Evolutionary conservation across 2,329 filamentous ascomycete genomes (phyloP), one percentile per base, ranked within the genome.

Genomic region (Sclerotinia glacialis): DNA sequence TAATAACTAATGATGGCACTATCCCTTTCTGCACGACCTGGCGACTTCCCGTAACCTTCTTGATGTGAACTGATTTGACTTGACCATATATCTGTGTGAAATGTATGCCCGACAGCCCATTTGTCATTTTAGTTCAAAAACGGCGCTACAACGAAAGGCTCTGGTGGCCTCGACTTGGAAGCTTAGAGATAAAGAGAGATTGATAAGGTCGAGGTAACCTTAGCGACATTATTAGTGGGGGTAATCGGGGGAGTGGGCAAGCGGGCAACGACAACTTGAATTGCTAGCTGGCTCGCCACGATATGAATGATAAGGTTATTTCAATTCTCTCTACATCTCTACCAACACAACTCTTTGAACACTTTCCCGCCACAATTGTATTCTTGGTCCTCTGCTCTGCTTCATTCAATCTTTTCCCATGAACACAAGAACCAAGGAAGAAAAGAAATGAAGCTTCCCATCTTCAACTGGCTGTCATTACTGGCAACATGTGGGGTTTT

Each of bases 401-500:
- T 8, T 26, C 18, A 21, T 34, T 37, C 28, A 37, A n/a, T 21
- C 21, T 3, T 37, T 34, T 12, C 52, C 31, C n/a, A 14, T 18
- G 11, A 34, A 34, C 11, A 34, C 50, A 34, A 34, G 9, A 53
- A 53, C 28, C 18, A n/a, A n/a, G 18, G 18, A 53, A 34, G 21
- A 34, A n/a, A 16, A 18, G 11, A 7, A n/a, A 59, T 59, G 56
- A 59, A 46, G 26, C 12, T 59, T 31, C n/a, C 42, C 26, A 23
- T 59, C 42, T 34, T 46, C 26, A 47, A 46, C 18, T 47, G 42
- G 8, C 21, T 59, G 56, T 46, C 34, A n/a, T 47, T 46, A 34
- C n/a, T 59, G 56, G 26, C 34, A 23, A 18, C 21, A 34, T 59
- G 56, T 59, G 56, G 56, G 26, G 18, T n/a, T 46, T 59, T 46